Conservation (phyloP, 169 alveolate species). For the Plasmodium ovale region DNA sequence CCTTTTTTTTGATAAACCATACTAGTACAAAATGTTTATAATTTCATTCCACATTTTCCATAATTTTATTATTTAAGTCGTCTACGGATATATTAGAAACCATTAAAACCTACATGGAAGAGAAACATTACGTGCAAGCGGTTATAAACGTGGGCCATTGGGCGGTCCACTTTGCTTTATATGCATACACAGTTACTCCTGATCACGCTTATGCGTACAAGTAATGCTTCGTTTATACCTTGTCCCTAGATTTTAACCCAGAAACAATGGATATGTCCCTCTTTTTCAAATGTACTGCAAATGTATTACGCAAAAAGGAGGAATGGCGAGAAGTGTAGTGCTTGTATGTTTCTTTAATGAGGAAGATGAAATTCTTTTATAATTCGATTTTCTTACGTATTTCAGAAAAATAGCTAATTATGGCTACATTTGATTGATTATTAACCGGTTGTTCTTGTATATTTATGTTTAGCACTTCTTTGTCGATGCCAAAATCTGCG, state of each 20-base stretch:
- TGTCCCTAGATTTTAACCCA: conserved; percentile 91
- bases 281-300: conserved; percentile 84
- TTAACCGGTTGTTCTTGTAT: conserved; percentile 92
- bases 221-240: conserved; percentile 67
- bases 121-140: too few relatives aligned
- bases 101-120: conserved; percentile 48
- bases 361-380: not conserved
- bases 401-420: conserved; percentile 84
- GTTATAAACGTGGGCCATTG: too few relatives aligned
- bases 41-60: conserved; percentile 57
- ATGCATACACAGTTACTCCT: not conserved
- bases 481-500: conserved; percentile 73
- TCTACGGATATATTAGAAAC: conserved; percentile 74
- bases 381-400: conserved; percentile 71
- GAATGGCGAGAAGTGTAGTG: not conserved
- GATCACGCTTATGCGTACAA: not conserved
- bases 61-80: conserved; percentile 62
- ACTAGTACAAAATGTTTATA: not conserved
- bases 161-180: too few relatives aligned
- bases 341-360: not conserved
- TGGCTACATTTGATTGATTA: conserved; percentile 90
- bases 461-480: conserved; percentile 85
- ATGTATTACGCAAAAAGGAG: not conserved
- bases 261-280: conserved; percentile 85
- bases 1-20: too few relatives aligned